phyloP scores from a whole-genome alignment of 331 rosid genomes.

The Malus hybrid region DNA sequence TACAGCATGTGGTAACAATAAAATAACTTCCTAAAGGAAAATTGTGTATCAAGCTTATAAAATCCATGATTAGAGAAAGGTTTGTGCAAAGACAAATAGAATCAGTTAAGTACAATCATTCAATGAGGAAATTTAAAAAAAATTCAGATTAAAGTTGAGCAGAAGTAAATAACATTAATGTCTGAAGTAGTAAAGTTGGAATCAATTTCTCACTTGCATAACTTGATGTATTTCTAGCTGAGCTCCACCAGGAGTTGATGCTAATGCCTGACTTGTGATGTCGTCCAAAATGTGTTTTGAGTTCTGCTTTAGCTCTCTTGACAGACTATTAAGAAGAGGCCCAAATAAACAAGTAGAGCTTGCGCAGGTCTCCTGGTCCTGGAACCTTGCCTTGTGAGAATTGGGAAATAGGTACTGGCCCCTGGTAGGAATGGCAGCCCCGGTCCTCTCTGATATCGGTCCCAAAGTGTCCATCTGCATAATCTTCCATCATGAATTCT shows the following conservation, averaged over 20 bases:
- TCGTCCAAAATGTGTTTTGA: constrained; percentile 86
- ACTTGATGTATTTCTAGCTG: constrained; percentile 90
- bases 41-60: not conserved
- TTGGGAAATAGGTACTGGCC: constrained; percentile 65
- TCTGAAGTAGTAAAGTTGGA: not conserved
- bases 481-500: constrained; percentile 94
- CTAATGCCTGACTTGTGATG: constrained; percentile 66
- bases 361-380: constrained; percentile 80
- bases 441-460: constrained; percentile 88
- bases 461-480: constrained; percentile 95
- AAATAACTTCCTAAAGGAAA: not conserved
- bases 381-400: constrained; percentile 50
- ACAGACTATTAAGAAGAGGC: constrained; percentile 86
- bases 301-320: constrained; percentile 81
- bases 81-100: not conserved
- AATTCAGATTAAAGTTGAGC: not conserved
- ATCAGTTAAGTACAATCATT: not conserved
- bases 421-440: constrained; percentile 96
- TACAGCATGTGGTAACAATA: no score
- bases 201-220: constrained; percentile 40
- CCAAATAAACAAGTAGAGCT: constrained; percentile 83
- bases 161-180: not conserved
- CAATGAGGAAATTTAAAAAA: not conserved
- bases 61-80: not conserved
- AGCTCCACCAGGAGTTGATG: constrained; percentile 73